phyloP scores from a whole-genome alignment of 805 yeast species.

The Ogataea neopini region DNA sequence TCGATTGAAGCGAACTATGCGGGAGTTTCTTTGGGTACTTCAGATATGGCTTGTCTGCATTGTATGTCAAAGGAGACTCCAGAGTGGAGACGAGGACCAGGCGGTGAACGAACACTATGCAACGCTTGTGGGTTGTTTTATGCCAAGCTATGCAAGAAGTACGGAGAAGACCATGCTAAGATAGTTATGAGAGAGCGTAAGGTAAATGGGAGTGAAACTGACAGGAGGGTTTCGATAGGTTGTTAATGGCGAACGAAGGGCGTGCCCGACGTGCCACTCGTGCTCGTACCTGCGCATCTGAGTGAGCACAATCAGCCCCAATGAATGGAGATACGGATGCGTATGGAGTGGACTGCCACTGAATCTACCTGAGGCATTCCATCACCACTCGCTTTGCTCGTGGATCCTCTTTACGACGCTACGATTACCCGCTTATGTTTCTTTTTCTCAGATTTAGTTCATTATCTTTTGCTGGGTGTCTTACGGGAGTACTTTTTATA shows the following conservation, averaged over 20 bases:
- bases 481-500: background rate
- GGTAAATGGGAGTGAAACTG: slow-evolving; percentile 27
- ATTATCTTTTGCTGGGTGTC: no score
- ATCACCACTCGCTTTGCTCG: no score
- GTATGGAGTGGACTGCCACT: no score
- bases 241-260: no score
- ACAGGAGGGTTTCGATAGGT: slow-evolving; percentile 29
- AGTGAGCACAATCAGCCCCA: no score
- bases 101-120: slow-evolving; percentile 72
- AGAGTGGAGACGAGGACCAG: slow-evolving; percentile 84
- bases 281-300: no score
- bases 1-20: background rate
- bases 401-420: no score
- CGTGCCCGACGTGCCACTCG: no score
- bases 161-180: slow-evolving; percentile 55
- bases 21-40: background rate
- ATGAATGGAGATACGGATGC: no score
- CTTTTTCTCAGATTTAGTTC: no score
- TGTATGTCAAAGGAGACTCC: slow-evolving; percentile 67
- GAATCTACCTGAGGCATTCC: no score
- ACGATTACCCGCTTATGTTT: no score
- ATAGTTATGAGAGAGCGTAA: slow-evolving; percentile 39
- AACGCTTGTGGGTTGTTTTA: slow-evolving; percentile 82
- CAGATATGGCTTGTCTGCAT: slow-evolving; percentile 29
- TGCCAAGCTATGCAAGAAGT: slow-evolving; percentile 62